Conservation (phyloP, 495 filamentous ascomycete species). For the Penicillium roqueforti region DNA sequence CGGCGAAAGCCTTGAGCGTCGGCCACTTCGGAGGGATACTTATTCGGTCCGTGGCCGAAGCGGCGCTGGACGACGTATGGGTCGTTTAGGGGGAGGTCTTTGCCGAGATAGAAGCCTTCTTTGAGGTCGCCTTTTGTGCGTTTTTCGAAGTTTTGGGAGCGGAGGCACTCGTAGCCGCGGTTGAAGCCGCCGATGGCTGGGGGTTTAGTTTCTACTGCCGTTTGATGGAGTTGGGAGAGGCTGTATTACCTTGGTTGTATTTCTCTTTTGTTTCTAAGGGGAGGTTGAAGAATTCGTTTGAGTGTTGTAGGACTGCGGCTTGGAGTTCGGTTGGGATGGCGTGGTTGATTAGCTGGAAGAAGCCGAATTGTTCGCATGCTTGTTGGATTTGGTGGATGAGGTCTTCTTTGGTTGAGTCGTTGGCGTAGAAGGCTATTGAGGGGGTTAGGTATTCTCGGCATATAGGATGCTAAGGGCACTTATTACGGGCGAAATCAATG, state of each 20-base stretch:
- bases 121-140: constrained; percentile 39
- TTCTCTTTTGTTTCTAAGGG: constrained; percentile 52
- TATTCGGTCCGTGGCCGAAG: constrained; percentile 42
- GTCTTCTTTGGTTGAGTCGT: constrained; percentile 4
- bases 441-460: background rate
- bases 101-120: constrained; percentile 44
- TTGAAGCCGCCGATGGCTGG: constrained; percentile 16
- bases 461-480: background rate
- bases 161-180: constrained; percentile 43
- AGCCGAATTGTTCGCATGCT: constrained; percentile 58
- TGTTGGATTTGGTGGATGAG: constrained; percentile 15
- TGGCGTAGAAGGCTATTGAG: constrained; percentile 14
- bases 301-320: constrained; percentile 59
- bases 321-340: constrained; percentile 66
- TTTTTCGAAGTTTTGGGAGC: constrained; percentile 41
- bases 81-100: constrained; percentile 31
- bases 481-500: constrained; percentile 17
- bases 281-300: constrained; percentile 71
- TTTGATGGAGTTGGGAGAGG: background rate
- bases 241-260: constrained; percentile 18
- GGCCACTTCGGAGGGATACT: constrained; percentile 36
- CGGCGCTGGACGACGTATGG: constrained; percentile 26
- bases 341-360: constrained; percentile 78
- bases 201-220: background rate
- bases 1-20: constrained; percentile 30